Evolutionary conservation across 2,329 filamentous ascomycete genomes (phyloP).

Genomic region (Fusarium miscanthi): DNA sequence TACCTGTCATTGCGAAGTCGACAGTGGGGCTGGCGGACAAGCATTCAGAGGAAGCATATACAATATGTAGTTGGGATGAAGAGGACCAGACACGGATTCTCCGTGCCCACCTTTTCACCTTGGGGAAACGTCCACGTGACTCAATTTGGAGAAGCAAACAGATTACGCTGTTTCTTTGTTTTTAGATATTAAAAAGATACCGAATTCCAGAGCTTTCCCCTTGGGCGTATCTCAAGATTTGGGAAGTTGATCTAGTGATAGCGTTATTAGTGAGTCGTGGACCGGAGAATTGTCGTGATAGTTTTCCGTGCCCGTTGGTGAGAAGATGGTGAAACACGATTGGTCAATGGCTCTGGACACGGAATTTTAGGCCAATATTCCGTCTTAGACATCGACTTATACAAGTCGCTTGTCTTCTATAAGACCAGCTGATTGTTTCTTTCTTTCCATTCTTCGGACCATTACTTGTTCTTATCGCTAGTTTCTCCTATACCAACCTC

Average conservation of each 20-base stretch:
- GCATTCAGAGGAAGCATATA: neutral
- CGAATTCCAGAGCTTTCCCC: neutral
- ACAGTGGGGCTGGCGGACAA: neutral
- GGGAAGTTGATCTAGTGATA: neutral
- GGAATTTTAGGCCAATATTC: slow-evolving; percentile 25
- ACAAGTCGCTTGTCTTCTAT: slow-evolving; percentile 1
- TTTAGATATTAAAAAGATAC: neutral
- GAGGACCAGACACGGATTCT: slow-evolving; percentile 7
- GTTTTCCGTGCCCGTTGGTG: slow-evolving; percentile 28
- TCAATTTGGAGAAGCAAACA: slow-evolving; percentile 5
- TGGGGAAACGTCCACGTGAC: slow-evolving; percentile 4
- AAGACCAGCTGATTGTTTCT: neutral
- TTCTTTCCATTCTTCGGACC: neutral
- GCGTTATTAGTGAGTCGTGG: neutral
- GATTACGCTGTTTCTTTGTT: neutral
- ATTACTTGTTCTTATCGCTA: neutral
- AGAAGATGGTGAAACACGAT: slow-evolving; percentile 19
- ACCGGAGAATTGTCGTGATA: neutral
- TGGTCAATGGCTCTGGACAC: slow-evolving; percentile 22
- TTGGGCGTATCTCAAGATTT: neutral
- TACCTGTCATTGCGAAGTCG: slow-evolving; percentile 3
- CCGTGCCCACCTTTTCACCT: slow-evolving; percentile 21
- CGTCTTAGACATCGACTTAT: neutral
- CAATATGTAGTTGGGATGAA: neutral
- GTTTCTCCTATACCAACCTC: fast-evolving